Percentiles rank a stretch among this genome's conserved stretches.
phyloP scores from a whole-genome alignment of 2,329 filamentous ascomycete species.

The Penicillium sp. region DNA sequence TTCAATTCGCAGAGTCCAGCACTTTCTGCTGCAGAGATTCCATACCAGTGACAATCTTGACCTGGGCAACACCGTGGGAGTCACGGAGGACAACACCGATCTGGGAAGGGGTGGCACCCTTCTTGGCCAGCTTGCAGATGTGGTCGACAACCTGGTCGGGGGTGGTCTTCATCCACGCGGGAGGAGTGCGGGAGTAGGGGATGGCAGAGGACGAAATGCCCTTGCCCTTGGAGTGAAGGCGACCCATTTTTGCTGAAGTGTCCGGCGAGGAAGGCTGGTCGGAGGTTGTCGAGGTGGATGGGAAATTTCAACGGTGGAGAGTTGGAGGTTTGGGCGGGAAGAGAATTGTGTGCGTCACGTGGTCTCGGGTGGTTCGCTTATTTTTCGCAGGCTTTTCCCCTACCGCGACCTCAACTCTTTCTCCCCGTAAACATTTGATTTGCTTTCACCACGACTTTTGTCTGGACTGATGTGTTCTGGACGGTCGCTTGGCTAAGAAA shows the following conservation, averaged over 20 bases:
- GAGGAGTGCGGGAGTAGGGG: conserved; percentile 91
- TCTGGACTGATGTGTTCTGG: conserved; percentile 14
- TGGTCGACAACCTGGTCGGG: conserved; percentile 98
- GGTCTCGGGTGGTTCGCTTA: conserved; percentile 17
- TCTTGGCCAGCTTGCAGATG: conserved; percentile 97
- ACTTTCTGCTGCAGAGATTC: not conserved
- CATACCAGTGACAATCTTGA: conserved; percentile 95
- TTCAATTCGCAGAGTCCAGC: not conserved
- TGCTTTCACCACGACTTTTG: conserved; percentile 3
- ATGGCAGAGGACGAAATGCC: conserved; percentile 94
- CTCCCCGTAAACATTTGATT: conserved; percentile 3
- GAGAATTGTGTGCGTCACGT: conserved; percentile 35
- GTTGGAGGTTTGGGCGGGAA: conserved; percentile 12
- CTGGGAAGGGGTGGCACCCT: conserved; percentile 97
- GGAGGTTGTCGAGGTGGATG: conserved; percentile 35
- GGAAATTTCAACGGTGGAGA: conserved; percentile 17
- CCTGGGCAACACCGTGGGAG: conserved; percentile 95
- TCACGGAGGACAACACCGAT: conserved; percentile 99
- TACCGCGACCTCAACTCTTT: conserved; percentile 1
- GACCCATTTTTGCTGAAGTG: conserved; percentile 52
- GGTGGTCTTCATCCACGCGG: conserved; percentile 97
- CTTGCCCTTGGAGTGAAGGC: conserved; percentile 99
- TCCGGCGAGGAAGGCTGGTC: conserved; percentile 27
- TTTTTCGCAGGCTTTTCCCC: conserved; percentile 14
- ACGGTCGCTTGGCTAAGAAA: not conserved